A percentile compares a stretch with the other conserved stretches of the same genome.
phyloP scores from a whole-genome alignment of 2,329 filamentous ascomycete species.

The Penicillium expansum region DNA sequence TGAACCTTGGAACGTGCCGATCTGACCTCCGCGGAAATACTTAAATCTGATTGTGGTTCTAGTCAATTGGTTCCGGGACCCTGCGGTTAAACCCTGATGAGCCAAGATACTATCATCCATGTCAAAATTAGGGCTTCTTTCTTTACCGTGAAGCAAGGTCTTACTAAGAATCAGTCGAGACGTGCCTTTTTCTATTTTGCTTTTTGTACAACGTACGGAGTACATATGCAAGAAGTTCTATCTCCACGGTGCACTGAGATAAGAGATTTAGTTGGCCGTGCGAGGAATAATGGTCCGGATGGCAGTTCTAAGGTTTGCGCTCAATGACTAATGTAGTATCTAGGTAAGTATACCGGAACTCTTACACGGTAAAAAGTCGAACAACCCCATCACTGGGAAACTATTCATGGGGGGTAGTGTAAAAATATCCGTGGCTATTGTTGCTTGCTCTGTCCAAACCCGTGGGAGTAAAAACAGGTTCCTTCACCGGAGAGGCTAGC shows the following conservation, averaged over 20 bases:
- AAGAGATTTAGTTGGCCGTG: constrained; percentile 11
- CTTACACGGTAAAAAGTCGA: no score
- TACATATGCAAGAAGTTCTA: neutral
- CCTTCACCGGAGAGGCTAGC: no score
- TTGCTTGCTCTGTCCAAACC: no score
- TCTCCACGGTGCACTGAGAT: constrained; percentile 2
- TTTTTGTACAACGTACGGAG: neutral
- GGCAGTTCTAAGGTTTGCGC: neutral
- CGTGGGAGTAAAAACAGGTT: no score
- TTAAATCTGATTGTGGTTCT: neutral
- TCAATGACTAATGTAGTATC: no score
- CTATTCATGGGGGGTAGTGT: no score
- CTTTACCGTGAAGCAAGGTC: no score
- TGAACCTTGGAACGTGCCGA: neutral
- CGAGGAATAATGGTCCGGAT: constrained; percentile 6
- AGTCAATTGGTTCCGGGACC: neutral
- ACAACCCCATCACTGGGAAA: no score
- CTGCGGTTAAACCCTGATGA: neutral
- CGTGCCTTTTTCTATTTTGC: neutral
- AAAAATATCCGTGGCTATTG: no score
- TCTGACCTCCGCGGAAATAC: constrained; percentile 25
- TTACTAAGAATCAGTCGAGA: no score
- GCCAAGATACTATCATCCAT: neutral
- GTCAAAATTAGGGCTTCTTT: neutral
- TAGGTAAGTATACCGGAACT: no score